These are phyloP conservation scores for Coemansia sp. DNA, from an alignment of 192 early-diverging fungal genomes.

Conservation along the genomic window DNA sequence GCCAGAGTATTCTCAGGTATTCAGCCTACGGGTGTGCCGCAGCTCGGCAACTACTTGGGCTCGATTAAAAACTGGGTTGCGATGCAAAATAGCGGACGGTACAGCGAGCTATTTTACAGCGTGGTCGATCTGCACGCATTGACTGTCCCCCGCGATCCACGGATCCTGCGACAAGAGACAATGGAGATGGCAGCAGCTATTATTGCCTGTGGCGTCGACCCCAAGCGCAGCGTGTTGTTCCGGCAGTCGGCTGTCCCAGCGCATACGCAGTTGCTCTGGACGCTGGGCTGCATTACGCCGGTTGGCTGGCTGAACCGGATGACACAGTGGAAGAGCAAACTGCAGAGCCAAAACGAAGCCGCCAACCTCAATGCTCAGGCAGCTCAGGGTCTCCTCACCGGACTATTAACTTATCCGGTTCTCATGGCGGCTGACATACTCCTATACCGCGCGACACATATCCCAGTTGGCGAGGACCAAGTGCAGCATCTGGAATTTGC, in stretches of 20 bases:
- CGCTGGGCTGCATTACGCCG: constrained; percentile 84
- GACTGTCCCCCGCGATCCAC: constrained; percentile 74
- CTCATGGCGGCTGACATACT: constrained; percentile 92
- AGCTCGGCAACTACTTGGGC: constrained; percentile 95
- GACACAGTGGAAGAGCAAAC: constrained; percentile 92
- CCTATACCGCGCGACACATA: constrained; percentile 79
- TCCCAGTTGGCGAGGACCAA: constrained; percentile 95
- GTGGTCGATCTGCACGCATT: constrained; percentile 93
- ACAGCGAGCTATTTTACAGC: constrained; percentile 64
- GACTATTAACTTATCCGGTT: constrained; percentile 89
- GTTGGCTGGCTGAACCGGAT: constrained; percentile 89
- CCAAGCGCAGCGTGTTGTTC: constrained; percentile 72
- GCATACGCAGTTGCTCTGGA: constrained; percentile 87
- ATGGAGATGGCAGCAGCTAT: constrained; percentile 75
- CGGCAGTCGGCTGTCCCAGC: constrained; percentile 78
- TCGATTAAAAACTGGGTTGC: constrained; percentile 84
- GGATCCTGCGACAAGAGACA: constrained; percentile 63
- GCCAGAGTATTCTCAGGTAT: constrained; percentile 78
- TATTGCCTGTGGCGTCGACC: constrained; percentile 85
- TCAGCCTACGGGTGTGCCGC: constrained; percentile 92
- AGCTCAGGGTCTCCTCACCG: constrained; percentile 55
- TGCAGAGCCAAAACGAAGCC: constrained; percentile 15
- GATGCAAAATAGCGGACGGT: constrained; percentile 61
- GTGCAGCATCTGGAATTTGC: constrained; percentile 89
- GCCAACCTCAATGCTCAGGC: constrained; percentile 27